A percentile compares a stretch with the other conserved stretches of the same genome.
Conservation (phyloP, 176 grass and related monocot species). For the Thinopyrum elongatum region DNA sequence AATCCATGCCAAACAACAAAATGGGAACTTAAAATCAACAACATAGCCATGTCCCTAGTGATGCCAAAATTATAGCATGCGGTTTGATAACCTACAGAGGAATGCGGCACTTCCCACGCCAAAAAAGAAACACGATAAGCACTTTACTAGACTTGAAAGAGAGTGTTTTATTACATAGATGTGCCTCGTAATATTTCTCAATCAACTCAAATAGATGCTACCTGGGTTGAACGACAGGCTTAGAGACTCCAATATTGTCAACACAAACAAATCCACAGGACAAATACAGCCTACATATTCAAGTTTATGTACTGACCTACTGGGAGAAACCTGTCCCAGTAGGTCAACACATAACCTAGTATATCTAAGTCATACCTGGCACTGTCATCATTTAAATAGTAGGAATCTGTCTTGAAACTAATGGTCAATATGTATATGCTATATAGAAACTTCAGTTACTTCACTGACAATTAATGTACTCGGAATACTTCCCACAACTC, state of each 20-base stretch:
- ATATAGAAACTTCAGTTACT: not conserved
- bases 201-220: not conserved
- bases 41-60: not conserved
- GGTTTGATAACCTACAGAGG: not conserved
- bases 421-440: not conserved
- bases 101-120: not conserved
- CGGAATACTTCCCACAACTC: not conserved
- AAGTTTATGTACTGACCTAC: not conserved
- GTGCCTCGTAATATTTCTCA: not conserved
- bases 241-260: not conserved
- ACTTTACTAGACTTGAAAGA: constrained; percentile 4
- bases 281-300: not conserved
- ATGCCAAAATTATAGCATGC: not conserved
- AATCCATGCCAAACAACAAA: not conserved
- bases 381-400: constrained; percentile 10
- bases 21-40: not conserved
- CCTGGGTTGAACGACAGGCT: not conserved
- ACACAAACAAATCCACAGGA: not conserved
- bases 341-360: not conserved
- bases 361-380: not conserved
- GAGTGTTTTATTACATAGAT: not conserved
- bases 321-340: constrained; percentile 4
- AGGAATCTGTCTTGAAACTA: not conserved
- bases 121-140: not conserved
- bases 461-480: not conserved